Conservation (phyloP, 805 yeast genomes). For the Teunomyces cretensis region DNA sequence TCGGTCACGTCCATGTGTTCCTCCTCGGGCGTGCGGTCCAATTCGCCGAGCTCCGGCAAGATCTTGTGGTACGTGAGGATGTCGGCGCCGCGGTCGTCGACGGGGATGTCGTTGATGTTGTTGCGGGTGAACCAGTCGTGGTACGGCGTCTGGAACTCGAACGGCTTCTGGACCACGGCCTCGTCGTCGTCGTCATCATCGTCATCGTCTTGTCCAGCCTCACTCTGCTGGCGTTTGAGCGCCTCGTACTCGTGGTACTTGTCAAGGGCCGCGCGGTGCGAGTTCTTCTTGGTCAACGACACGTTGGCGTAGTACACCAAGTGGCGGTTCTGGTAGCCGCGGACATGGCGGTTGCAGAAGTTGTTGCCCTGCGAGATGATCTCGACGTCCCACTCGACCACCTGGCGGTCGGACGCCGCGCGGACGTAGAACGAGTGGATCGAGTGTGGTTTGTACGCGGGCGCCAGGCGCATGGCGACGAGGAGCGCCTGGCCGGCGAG, state of each 20-base stretch:
- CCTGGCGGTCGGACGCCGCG: conserved; percentile 14
- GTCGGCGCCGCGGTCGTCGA: conserved; percentile 13
- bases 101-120: conserved; percentile 12
- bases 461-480: conserved; percentile 29
- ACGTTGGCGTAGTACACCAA: conserved; percentile 27
- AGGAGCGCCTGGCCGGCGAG: conserved; percentile 36
- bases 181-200: conserved; percentile 27
- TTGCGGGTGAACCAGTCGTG: conserved; percentile 28
- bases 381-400: conserved; percentile 32
- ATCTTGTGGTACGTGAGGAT: conserved; percentile 24
- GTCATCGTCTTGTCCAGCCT: conserved; percentile 19
- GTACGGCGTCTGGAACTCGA: conserved; percentile 34
- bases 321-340: conserved; percentile 27
- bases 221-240: conserved; percentile 16
- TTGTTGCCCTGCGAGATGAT: conserved; percentile 34
- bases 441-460: conserved; percentile 37
- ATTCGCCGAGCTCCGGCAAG: conserved; percentile 33
- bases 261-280: conserved; percentile 17
- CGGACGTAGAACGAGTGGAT: conserved; percentile 32
- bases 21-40: conserved; percentile 23
- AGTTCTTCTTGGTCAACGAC: conserved; percentile 35
- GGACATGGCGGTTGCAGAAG: conserved; percentile 32
- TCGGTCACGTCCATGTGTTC: conserved; percentile 23
- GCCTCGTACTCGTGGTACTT: conserved; percentile 19
- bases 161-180: conserved; percentile 25